These are phyloP conservation scores for Penicillium hordei DNA, from an alignment of 2,329 filamentous ascomycete species.

Conservation along the genomic window DNA sequence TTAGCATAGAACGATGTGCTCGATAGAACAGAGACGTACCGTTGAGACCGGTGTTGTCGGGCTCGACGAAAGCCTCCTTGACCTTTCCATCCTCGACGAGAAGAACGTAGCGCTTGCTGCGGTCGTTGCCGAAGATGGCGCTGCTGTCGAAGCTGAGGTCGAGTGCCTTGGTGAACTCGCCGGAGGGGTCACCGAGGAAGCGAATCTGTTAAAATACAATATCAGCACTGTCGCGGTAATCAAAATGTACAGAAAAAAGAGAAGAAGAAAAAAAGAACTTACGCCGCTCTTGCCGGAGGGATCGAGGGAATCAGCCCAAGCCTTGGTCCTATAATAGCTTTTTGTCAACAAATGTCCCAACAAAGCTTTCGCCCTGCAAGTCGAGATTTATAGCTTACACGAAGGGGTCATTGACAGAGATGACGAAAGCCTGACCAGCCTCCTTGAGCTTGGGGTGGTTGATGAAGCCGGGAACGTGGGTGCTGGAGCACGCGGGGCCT, in stretches of 20 bases:
- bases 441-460: conserved; percentile 73
- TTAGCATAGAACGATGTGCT: conserved; percentile 12
- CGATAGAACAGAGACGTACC: conserved; percentile 51
- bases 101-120: conserved; percentile 86
- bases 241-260: conserved; percentile 21
- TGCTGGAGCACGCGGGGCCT: conserved; percentile 63
- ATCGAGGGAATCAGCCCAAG: conserved; percentile 78
- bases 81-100: conserved; percentile 83
- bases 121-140: conserved; percentile 75
- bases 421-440: conserved; percentile 82
- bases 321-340: conserved; percentile 69
- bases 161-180: conserved; percentile 76
- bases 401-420: conserved; percentile 92
- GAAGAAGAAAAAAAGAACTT: conserved; percentile 41
- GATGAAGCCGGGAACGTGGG: conserved; percentile 84
- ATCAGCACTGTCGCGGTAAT: not conserved
- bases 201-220: conserved; percentile 63
- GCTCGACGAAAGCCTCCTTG: conserved; percentile 76
- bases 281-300: conserved; percentile 72
- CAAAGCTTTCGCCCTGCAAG: not conserved
- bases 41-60: conserved; percentile 79
- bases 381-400: conserved; percentile 61
- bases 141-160: conserved; percentile 79
- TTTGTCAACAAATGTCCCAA: conserved; percentile 4
- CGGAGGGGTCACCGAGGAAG: conserved; percentile 80